Evolutionary conservation across 768 basidiomycete species (phyloP).

Genomic region (Termitomyces sp.): DNA sequence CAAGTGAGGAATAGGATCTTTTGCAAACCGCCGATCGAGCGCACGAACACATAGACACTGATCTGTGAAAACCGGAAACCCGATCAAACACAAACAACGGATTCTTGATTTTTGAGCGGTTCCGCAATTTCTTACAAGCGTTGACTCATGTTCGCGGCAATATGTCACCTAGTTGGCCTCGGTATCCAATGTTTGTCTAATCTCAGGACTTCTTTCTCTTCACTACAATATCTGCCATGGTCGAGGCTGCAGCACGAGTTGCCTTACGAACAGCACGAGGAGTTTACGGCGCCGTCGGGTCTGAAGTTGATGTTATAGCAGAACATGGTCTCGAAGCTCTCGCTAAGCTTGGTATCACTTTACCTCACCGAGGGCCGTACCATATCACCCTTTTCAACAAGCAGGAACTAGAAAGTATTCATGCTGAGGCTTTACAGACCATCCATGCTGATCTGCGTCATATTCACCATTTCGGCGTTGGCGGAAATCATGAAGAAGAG

Average conservation of each 20-base stretch:
- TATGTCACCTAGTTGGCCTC: not conserved
- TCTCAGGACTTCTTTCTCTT: not conserved
- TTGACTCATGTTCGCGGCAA: not conserved
- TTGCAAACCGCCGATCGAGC: no score
- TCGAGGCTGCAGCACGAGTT: not conserved
- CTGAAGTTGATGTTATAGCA: slow-evolving; percentile 15
- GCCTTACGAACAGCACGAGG: slow-evolving; percentile 14
- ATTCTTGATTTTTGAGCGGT: no score
- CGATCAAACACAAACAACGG: no score
- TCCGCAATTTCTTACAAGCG: not conserved
- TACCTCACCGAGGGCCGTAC: slow-evolving; percentile 17
- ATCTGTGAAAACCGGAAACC: no score
- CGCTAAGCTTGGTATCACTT: not conserved
- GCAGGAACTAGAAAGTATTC: slow-evolving; percentile 27
- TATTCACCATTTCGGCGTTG: slow-evolving; percentile 34
- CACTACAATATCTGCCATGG: not conserved
- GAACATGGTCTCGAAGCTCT: slow-evolving; percentile 3
- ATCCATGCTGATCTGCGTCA: slow-evolving; percentile 21
- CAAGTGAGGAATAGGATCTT: no score
- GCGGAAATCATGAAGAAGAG: slow-evolving; percentile 24
- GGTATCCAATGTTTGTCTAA: not conserved
- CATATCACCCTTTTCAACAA: slow-evolving; percentile 38
- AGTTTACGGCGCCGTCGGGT: slow-evolving; percentile 14
- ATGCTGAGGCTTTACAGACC: slow-evolving; percentile 17
- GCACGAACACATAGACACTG: no score